Evolutionary conservation across 164 flowering plant species (phyloP).

Genomic region (Stephania japonica): DNA sequence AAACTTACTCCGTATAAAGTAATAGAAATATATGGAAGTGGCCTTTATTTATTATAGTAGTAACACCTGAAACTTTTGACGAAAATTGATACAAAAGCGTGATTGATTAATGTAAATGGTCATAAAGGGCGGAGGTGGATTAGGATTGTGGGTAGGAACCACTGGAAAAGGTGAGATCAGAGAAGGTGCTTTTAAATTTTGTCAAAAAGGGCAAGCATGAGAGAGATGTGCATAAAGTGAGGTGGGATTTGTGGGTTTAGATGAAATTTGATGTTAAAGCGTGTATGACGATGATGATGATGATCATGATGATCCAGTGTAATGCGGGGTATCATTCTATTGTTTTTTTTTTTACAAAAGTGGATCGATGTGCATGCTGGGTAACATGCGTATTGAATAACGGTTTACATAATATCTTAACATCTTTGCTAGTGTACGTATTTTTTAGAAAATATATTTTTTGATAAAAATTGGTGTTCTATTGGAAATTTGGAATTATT

Average conservation of each 20-base stretch:
- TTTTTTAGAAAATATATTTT: too few relatives aligned
- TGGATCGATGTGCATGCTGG: too few relatives aligned
- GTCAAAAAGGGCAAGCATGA: background rate
- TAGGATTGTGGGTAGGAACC: background rate
- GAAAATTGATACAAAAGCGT: background rate
- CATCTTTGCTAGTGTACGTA: too few relatives aligned
- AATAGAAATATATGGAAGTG: background rate
- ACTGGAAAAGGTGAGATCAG: background rate
- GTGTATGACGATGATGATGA: background rate
- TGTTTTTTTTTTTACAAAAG: too few relatives aligned
- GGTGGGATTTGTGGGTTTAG: background rate
- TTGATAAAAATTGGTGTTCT: too few relatives aligned
- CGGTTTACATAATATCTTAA: too few relatives aligned
- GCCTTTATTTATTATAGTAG: background rate
- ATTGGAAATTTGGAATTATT: too few relatives aligned
- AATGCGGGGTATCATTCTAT: background rate
- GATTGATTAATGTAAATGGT: background rate
- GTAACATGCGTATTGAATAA: too few relatives aligned
- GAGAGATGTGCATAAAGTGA: background rate
- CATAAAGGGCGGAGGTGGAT: background rate
- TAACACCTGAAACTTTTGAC: background rate
- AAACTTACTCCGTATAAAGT: too few relatives aligned
- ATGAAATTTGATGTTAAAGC: background rate
- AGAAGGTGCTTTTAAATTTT: background rate
- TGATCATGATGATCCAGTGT: background rate